Evolutionary conservation across 148 eudicot genomes (phyloP).

Genomic region (Salicornia ramosissima): DNA sequence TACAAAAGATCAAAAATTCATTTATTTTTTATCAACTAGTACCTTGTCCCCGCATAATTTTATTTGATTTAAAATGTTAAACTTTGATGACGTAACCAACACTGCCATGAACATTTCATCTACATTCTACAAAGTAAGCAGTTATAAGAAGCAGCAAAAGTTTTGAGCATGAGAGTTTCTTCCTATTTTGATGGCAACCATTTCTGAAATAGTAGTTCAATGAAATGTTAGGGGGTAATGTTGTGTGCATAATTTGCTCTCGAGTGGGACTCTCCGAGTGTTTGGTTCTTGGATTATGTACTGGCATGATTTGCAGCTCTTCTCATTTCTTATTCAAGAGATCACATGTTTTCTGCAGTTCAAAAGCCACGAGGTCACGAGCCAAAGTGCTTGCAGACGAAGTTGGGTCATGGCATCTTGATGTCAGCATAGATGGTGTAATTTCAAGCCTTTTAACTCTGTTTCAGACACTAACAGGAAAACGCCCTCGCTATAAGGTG

Average conservation of each 20-base stretch:
- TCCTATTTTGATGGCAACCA: not conserved
- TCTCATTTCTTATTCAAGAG: too few species aligned
- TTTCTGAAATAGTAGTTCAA: not conserved
- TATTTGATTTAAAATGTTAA: not conserved
- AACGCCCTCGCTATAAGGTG: conserved; percentile 87
- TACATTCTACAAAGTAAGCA: too few species aligned
- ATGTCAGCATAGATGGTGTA: conserved; percentile 74
- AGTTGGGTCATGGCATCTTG: conserved; percentile 94
- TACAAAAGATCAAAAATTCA: not conserved
- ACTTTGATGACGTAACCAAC: not conserved
- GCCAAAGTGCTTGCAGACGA: conserved; percentile 81
- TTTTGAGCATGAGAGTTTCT: not conserved
- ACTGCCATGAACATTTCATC: not conserved
- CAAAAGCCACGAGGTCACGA: conserved; percentile 69
- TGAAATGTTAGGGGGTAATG: not conserved
- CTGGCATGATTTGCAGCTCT: not conserved
- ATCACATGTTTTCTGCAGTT: conserved; percentile 35
- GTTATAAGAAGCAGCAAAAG: not conserved
- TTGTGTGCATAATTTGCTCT: not conserved
- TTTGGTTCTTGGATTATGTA: not conserved
- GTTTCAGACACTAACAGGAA: conserved; percentile 87
- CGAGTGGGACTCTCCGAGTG: too few species aligned
- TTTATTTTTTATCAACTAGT: not conserved
- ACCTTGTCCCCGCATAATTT: not conserved
- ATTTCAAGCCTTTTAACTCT: conserved; percentile 71